phyloP scores from a whole-genome alignment of 2,329 filamentous ascomycete genomes.

The Fusarium lyarnte region DNA sequence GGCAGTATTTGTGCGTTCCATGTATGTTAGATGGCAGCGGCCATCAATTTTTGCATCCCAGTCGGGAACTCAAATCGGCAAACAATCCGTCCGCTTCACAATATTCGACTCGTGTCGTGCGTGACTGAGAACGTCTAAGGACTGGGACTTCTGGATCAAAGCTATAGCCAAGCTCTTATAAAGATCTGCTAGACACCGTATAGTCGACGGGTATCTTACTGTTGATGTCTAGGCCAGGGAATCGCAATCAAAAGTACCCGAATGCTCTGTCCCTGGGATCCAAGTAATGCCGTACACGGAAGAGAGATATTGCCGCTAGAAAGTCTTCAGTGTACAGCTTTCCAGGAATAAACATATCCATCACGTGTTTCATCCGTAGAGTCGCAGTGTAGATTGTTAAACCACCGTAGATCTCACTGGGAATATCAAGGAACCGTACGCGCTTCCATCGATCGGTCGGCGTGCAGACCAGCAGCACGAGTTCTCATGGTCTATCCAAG shows the following conservation, averaged over 20 bases:
- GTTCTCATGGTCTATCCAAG: not conserved
- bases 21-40: not conserved
- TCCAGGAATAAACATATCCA: not conserved
- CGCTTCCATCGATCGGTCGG: not conserved
- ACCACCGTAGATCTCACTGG: not conserved
- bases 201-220: not conserved
- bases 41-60: not conserved
- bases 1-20: accelerated
- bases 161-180: accelerated
- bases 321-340: not conserved
- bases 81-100: accelerated
- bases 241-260: not conserved
- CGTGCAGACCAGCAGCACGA: not conserved
- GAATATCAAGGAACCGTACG: not conserved
- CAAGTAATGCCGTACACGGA: not conserved
- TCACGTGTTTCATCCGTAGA: not conserved
- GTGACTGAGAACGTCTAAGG: not conserved
- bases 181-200: not conserved
- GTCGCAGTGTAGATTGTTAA: not conserved
- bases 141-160: not conserved
- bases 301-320: not conserved
- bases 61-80: not conserved
- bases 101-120: not conserved
- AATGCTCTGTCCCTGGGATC: not conserved
- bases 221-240: accelerated